phyloP scores from a whole-genome alignment of 768 basidiomycete genomes.

The Tubosaeta sp. region DNA sequence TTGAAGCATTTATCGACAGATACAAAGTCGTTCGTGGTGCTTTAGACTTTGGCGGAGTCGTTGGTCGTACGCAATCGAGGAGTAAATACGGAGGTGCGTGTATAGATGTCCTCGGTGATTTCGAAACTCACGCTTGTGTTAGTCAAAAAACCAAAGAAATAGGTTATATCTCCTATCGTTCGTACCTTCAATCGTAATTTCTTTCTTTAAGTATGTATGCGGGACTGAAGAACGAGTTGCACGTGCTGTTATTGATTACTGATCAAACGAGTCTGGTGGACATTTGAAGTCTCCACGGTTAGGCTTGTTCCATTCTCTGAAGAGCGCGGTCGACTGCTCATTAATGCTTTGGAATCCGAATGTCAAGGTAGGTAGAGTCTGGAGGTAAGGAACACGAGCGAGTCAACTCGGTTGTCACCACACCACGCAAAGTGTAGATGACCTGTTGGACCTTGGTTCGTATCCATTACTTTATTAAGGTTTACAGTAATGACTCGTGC shows the following conservation, averaged over 20 bases:
- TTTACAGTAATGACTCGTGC: too few relatives aligned
- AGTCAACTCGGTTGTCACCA: too few relatives aligned
- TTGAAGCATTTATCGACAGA: slow-evolving; percentile 38
- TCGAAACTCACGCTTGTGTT: slow-evolving; percentile 24
- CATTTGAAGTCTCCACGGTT: too few relatives aligned
- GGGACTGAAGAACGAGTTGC: background rate
- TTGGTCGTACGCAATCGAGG: slow-evolving; percentile 72
- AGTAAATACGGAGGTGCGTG: slow-evolving; percentile 88
- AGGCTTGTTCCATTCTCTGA: too few relatives aligned
- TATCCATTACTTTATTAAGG: too few relatives aligned
- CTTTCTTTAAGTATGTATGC: background rate
- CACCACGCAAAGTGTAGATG: too few relatives aligned
- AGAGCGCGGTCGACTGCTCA: too few relatives aligned
- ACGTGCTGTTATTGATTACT: background rate
- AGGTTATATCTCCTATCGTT: slow-evolving; percentile 12
- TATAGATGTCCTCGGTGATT: background rate
- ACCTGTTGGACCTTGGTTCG: too few relatives aligned
- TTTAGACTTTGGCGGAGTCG: slow-evolving; percentile 87
- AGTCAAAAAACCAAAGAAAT: slow-evolving; percentile 87
- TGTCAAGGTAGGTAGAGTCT: too few relatives aligned
- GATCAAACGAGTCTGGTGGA: background rate
- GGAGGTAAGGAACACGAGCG: too few relatives aligned
- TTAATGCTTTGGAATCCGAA: too few relatives aligned
- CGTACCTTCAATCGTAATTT: background rate
- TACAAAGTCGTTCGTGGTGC: slow-evolving; percentile 95